Percentiles rank a stretch among this genome's conserved stretches.
These are phyloP conservation scores for Centaurea solstitialis DNA, from an alignment of 129 eudicot genomes.

Conservation along the genomic window DNA sequence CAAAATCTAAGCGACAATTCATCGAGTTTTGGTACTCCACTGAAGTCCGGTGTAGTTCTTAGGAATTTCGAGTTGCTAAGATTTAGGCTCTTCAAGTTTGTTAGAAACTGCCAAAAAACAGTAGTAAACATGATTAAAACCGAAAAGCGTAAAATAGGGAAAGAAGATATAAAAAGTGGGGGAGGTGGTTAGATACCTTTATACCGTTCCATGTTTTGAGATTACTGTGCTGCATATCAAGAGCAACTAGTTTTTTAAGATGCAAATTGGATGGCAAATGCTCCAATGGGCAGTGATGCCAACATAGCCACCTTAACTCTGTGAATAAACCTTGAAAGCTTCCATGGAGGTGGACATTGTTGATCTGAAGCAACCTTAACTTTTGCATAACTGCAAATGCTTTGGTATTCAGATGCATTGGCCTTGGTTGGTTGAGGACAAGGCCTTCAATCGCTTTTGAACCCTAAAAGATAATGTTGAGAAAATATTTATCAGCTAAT, in stretches of 20 bases:
- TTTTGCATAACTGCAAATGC: conserved; percentile 25
- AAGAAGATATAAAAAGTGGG: not conserved
- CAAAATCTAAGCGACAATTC: conserved; percentile 26
- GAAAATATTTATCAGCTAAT: not conserved
- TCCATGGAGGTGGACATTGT: conserved; percentile 30
- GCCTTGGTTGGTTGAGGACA: conserved; percentile 5
- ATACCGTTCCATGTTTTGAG: conserved; percentile 11
- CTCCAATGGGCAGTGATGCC: conserved; percentile 27
- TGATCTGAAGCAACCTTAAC: conserved; percentile 34
- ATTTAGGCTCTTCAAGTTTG: conserved; percentile 33
- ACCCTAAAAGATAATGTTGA: conserved; percentile 17
- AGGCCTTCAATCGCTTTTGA: conserved; percentile 35
- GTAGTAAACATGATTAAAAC: not conserved
- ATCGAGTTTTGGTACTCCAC: conserved; percentile 25
- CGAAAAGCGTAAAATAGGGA: not conserved
- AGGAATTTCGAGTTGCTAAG: conserved; percentile 27
- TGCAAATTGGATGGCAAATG: conserved; percentile 19
- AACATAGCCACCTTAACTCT: conserved; percentile 35
- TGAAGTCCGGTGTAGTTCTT: conserved; percentile 21
- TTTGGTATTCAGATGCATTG: conserved; percentile 4
- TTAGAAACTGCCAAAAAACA: conserved; percentile 3
- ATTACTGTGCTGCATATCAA: conserved; percentile 28
- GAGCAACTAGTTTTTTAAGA: conserved; percentile 18
- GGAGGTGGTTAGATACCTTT: conserved; percentile 13
- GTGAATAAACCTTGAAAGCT: conserved; percentile 17